Percentiles rank a stretch among this genome's conserved stretches.
Conservation (phyloP, 2,329 filamentous ascomycete genomes). For the Plectosphaerella cucumerina region DNA sequence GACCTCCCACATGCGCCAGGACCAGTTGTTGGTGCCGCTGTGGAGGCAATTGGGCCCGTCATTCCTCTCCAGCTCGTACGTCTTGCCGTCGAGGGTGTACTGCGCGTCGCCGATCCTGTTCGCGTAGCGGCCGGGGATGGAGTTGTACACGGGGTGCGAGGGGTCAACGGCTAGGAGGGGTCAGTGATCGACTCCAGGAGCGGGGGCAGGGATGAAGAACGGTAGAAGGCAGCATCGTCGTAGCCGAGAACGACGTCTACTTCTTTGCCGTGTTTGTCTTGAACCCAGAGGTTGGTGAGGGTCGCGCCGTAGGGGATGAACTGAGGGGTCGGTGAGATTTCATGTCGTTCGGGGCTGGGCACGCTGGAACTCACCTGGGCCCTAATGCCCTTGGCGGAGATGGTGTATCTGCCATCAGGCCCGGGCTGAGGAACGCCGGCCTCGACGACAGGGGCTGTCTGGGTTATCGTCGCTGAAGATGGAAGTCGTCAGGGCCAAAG, state of each 20-base stretch:
- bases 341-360: not conserved
- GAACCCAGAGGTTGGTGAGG: conserved; percentile 59
- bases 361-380: conserved; percentile 36
- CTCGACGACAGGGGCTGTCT: not conserved
- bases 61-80: conserved; percentile 51
- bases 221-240: conserved; percentile 56
- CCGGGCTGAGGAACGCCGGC: conserved; percentile 15
- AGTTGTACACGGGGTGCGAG: conserved; percentile 56
- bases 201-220: conserved; percentile 19
- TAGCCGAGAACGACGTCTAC: conserved; percentile 62
- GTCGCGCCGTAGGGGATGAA: conserved; percentile 58
- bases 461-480: too few species aligned
- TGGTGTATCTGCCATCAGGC: conserved; percentile 28
- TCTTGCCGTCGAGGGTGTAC: conserved; percentile 48
- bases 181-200: not conserved
- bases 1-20: conserved; percentile 60
- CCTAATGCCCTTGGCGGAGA: conserved; percentile 27
- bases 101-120: conserved; percentile 58
- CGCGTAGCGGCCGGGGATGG: conserved; percentile 60
- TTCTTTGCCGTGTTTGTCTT: conserved; percentile 56
- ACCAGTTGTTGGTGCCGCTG: conserved; percentile 58
- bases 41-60: conserved; percentile 52
- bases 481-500: too few species aligned
- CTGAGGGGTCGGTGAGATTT: conserved; percentile 21
- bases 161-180: conserved; percentile 32